A percentile compares a stretch with the other conserved stretches of the same genome.
phyloP scores from a whole-genome alignment of 164 flowering plant genomes.

The Vitis cinerea region DNA sequence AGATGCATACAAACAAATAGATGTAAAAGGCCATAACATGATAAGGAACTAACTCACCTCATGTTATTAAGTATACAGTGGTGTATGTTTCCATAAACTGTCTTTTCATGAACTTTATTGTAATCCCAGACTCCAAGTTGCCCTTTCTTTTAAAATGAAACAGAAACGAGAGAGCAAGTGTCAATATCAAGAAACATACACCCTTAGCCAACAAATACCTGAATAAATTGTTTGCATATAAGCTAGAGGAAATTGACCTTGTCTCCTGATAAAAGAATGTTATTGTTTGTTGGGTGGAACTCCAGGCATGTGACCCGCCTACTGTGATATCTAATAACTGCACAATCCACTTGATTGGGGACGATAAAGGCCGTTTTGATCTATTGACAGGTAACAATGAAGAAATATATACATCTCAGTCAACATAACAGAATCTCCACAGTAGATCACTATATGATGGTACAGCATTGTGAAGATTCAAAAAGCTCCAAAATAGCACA shows the following conservation, averaged over 20 bases:
- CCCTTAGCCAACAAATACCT: not conserved
- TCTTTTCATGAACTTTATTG: conserved; percentile 68
- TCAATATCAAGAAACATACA: conserved; percentile 16
- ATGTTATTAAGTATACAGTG: conserved; percentile 74
- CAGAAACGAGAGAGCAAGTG: conserved; percentile 1
- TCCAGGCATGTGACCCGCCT: conserved; percentile 91
- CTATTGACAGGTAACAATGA: conserved; percentile 24
- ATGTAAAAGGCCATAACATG: not conserved
- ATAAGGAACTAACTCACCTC: conserved; percentile 46
- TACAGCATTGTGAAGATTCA: not conserved
- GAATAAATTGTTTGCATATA: not conserved
- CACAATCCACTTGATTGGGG: conserved; percentile 80
- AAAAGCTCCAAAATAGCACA: not conserved
- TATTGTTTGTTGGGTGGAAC: conserved; percentile 85
- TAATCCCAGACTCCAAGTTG: conserved; percentile 98
- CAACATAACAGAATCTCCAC: not conserved
- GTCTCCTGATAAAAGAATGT: conserved; percentile 88
- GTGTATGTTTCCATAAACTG: conserved; percentile 81
- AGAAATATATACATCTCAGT: not conserved
- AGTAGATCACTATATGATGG: not conserved
- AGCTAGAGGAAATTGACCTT: conserved; percentile 47
- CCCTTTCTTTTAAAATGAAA: conserved; percentile 66
- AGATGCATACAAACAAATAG: not conserved
- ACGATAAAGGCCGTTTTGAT: conserved; percentile 68
- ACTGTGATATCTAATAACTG: conserved; percentile 82